Conservation (phyloP, 768 basidiomycete species). For the Leccinum variicolor region DNA sequence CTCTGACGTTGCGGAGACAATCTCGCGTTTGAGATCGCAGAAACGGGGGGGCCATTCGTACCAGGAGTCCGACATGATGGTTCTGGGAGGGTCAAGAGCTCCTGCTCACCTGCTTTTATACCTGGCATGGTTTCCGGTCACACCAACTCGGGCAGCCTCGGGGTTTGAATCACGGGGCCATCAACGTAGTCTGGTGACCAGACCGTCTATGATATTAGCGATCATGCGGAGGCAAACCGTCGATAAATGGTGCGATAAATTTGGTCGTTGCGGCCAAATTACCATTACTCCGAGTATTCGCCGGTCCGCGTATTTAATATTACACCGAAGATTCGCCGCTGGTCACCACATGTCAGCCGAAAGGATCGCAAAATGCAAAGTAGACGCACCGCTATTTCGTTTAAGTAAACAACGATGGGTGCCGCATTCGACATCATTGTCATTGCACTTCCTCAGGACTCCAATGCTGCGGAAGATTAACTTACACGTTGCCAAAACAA, state of each 20-base stretch:
- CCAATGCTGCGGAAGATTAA: not conserved
- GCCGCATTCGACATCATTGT: no score
- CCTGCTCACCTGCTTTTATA: constrained; percentile 13
- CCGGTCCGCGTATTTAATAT: not conserved
- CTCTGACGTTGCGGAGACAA: constrained; percentile 49
- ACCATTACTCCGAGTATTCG: constrained; percentile 2
- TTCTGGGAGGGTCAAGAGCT: not conserved
- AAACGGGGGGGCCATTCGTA: constrained; percentile 40
- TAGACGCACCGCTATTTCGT: not conserved
- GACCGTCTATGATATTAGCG: not conserved
- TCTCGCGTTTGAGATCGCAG: constrained; percentile 53
- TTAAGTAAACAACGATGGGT: not conserved
- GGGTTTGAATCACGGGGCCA: not conserved
- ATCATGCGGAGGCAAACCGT: not conserved
- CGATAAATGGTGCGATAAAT: no score
- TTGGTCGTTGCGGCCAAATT: not conserved
- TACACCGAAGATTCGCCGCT: constrained; percentile 11
- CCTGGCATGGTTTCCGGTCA: not conserved
- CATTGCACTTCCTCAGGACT: not conserved
- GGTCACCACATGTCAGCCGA: not conserved
- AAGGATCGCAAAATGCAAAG: not conserved
- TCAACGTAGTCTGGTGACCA: not conserved
- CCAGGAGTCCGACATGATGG: constrained; percentile 11
- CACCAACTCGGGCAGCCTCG: not conserved
- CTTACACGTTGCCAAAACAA: not conserved